Percentiles rank a stretch among this genome's conserved stretches.
Evolutionary conservation across 2,329 filamentous ascomycete species (phyloP).

Genomic region (Sporothrix brasiliensis): DNA sequence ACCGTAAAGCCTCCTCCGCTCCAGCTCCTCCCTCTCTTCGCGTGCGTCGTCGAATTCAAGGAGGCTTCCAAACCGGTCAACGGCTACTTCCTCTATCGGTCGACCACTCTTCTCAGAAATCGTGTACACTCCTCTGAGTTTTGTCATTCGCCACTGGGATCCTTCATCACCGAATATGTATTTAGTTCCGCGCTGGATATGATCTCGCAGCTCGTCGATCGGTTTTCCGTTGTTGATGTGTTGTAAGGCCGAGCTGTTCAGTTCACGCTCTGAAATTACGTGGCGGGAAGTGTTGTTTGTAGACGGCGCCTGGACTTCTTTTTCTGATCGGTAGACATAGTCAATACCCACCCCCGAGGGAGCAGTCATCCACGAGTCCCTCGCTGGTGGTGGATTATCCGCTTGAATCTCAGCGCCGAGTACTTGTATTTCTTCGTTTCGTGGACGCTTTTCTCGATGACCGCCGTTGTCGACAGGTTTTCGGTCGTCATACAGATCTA

Average conservation of each 20-base stretch:
- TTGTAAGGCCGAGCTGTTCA: conserved; percentile 70
- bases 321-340: conserved; percentile 68
- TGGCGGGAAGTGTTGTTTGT: conserved; percentile 65
- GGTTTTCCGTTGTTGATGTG: conserved; percentile 61
- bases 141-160: conserved; percentile 95
- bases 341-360: conserved; percentile 82
- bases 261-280: conserved; percentile 75
- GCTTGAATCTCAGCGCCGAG: conserved; percentile 43
- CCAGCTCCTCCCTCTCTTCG: conserved; percentile 90
- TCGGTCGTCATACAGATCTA: neutral
- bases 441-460: conserved; percentile 67
- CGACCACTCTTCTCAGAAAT: conserved; percentile 73
- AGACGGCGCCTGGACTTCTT: conserved; percentile 53
- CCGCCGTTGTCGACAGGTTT: conserved; percentile 50
- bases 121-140: conserved; percentile 81
- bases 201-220: conserved; percentile 56
- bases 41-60: conserved; percentile 87
- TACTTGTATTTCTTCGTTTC: conserved; percentile 49
- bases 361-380: conserved; percentile 94
- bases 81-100: conserved; percentile 78
- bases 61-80: conserved; percentile 79
- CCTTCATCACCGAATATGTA: conserved; percentile 90
- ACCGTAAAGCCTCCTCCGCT: conserved; percentile 80
- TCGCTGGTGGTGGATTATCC: conserved; percentile 49
- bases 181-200: conserved; percentile 61